Base-by-base conservation (phyloP, 1,284 basidiomycete species). In the Meira nashicola region DNA sequence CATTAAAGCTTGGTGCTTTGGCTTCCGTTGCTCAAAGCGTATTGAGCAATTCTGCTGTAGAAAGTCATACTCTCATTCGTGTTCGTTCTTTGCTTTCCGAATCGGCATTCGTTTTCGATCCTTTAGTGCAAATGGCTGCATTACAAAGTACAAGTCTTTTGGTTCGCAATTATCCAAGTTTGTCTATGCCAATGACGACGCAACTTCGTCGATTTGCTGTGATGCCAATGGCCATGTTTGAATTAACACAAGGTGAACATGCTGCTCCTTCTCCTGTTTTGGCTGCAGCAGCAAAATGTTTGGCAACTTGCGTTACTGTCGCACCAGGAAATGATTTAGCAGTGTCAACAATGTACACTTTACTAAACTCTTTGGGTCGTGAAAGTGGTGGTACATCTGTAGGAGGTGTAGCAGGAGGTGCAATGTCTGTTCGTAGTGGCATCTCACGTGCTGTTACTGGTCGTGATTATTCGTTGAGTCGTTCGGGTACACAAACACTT, bases 291-390 rank as follows among this genome's bases (percentile, higher is more conserved):
- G 92, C 92, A 1, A 90, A 88, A 73, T 92, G 90, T 70, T 83
- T 97, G 38, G 88, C 90, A 2, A 83, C 90, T 55, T 96, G 93
- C 78, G 89, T 96, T 63, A 87, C 88, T 79, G 63, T 90, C 57
- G 86, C 89, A 12, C 87, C 89, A 7, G 89, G 89, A 56, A 90
- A 94, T 68, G 92, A 94, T 76, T 84, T 93, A 49, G 85, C 92
- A 70, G 88, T 93, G 83, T 95, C 92, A 2, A 92, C 92, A 67
- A 89, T 95, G 85, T 96, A 97, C 79, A 93, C 92, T 9, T 83
- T 97, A 14, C 83, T 97, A 62, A 96, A 96, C 74, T 89, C 90
- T 73, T 87, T 96, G 58, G 89, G 85, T 80, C 12, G 46, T 48
- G 17, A 48, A 23, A 21, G 17, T 19, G 46, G 46, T 23, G 14